Evolutionary conservation across 352 stramenopile species (phyloP).

Genomic region (Phytopythium mirpurense): DNA sequence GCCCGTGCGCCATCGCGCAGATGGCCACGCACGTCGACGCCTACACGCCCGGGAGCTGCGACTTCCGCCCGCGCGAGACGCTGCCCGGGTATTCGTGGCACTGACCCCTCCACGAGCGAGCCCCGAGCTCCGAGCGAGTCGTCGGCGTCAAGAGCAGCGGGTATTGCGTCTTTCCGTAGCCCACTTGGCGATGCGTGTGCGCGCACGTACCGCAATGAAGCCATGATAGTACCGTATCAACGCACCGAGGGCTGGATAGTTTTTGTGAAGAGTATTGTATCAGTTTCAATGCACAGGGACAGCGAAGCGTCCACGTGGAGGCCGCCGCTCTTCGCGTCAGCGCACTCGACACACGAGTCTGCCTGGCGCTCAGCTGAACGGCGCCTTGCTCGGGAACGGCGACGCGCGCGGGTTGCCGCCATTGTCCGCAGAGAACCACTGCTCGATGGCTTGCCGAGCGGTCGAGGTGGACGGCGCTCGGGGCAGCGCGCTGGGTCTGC

Average conservation of each 20-base stretch:
- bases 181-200: no score
- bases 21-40: conserved; percentile 46
- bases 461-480: conserved; percentile 22
- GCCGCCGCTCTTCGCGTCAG: not conserved
- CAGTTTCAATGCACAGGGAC: no score
- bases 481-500: conserved; percentile 2
- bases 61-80: conserved; percentile 26
- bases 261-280: no score
- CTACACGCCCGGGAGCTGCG: conserved; percentile 28
- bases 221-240: no score
- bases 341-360: not conserved
- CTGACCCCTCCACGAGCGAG: no score
- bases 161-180: no score
- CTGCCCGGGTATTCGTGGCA: conserved; percentile 28
- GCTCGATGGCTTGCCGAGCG: conserved; percentile 34
- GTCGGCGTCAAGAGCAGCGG: no score
- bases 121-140: no score
- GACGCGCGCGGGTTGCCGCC: conserved; percentile 27
- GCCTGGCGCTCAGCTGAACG: conserved; percentile 9
- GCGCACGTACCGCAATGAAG: no score
- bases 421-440: conserved; percentile 53
- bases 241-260: no score
- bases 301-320: not conserved
- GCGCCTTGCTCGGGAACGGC: conserved; percentile 22
- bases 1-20: conserved; percentile 42